These are phyloP conservation scores for Pisolithus orientalis DNA, from an alignment of 768 basidiomycete species.

Conservation along the genomic window DNA sequence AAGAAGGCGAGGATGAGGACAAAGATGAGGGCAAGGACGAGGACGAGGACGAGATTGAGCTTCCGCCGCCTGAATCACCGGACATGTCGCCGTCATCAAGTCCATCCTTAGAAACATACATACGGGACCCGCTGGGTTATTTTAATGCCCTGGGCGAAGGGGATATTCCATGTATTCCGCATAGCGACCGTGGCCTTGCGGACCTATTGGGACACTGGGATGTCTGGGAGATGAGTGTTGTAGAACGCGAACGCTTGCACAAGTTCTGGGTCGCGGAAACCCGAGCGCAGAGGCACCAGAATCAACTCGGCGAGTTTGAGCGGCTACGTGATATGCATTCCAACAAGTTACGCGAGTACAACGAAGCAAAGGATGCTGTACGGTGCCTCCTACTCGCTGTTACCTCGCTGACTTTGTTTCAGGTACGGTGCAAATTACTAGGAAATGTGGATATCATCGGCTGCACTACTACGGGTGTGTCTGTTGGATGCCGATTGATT, in stretches of 20 bases:
- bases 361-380: slow-evolving; percentile 51
- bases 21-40: background rate
- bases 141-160: slow-evolving; percentile 33
- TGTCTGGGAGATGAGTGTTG: slow-evolving; percentile 50
- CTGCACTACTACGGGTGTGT: slow-evolving; percentile 67
- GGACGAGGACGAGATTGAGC: background rate
- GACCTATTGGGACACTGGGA: slow-evolving; percentile 28
- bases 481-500: background rate
- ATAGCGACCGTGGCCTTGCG: slow-evolving; percentile 30
- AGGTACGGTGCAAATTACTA: slow-evolving; percentile 56
- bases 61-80: background rate
- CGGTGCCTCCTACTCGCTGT: slow-evolving; percentile 1
- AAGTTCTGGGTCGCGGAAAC: slow-evolving; percentile 42
- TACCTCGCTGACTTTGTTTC: background rate
- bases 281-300: slow-evolving; percentile 24
- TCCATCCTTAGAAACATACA: slow-evolving; percentile 7
- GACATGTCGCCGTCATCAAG: background rate
- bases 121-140: slow-evolving; percentile 26
- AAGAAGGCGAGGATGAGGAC: background rate
- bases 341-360: slow-evolving; percentile 30
- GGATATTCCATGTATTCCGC: slow-evolving; percentile 34
- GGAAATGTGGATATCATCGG: slow-evolving; percentile 56
- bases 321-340: slow-evolving; percentile 33
- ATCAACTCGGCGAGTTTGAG: slow-evolving; percentile 38
- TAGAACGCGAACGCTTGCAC: slow-evolving; percentile 43